Conservation (phyloP, 768 basidiomycete genomes). For the Tylopilus rubrobrunneus region DNA sequence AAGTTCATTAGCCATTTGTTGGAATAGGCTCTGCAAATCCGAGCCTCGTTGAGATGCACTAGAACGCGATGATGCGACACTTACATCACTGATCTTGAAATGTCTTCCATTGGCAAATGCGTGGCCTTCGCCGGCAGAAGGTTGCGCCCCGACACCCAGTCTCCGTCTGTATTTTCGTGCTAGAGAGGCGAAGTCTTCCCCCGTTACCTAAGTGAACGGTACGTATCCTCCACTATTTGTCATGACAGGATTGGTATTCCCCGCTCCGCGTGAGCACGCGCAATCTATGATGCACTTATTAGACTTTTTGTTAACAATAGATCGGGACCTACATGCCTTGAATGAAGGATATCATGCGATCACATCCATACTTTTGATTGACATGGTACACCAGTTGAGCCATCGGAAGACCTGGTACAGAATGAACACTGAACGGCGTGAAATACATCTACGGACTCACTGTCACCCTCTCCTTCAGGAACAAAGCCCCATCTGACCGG, state of each 20-base stretch:
- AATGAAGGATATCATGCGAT: conserved; percentile 60
- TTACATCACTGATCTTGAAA: conserved; percentile 61
- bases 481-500: conserved; percentile 88
- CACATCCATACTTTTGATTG: conserved; percentile 57
- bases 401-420: conserved; percentile 54
- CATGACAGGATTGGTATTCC: conserved; percentile 39
- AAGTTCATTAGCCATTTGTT: conserved; percentile 41
- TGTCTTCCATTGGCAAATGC: conserved; percentile 90
- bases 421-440: not conserved
- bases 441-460: conserved; percentile 17
- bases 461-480: conserved; percentile 50
- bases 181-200: conserved; percentile 38
- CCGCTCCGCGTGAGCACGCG: conserved; percentile 33
- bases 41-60: not conserved
- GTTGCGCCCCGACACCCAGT: conserved; percentile 43
- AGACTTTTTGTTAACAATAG: not conserved
- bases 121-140: conserved; percentile 48
- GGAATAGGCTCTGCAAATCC: conserved; percentile 20
- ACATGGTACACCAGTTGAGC: conserved; percentile 70
- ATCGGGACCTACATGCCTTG: conserved; percentile 30
- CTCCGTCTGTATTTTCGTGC: conserved; percentile 54
- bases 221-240: conserved; percentile 38
- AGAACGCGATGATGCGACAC: conserved; percentile 21
- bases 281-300: conserved; percentile 30
- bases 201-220: conserved; percentile 32